Evolutionary conservation across 2,329 filamentous ascomycete genomes (phyloP).

Genomic region (Alternaria sp.): DNA sequence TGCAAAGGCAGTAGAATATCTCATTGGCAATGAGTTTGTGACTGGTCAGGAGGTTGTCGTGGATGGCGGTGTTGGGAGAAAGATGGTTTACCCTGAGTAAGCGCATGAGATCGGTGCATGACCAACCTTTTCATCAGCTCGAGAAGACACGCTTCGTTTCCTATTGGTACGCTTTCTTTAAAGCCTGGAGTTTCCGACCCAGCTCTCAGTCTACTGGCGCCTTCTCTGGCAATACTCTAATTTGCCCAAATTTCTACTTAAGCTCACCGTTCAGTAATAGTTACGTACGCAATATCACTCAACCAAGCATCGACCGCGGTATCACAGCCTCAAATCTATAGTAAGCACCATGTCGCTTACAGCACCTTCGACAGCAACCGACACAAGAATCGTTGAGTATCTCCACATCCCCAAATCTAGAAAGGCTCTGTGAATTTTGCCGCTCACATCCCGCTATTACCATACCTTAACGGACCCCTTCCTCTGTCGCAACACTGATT

Average conservation of each 20-base stretch:
- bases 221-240: not conserved
- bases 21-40: slow-evolving; percentile 53
- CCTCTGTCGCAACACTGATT: not conserved
- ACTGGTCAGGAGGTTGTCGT: slow-evolving; percentile 58
- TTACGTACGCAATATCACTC: not conserved
- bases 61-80: slow-evolving; percentile 58
- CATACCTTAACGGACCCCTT: not conserved
- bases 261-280: too few species aligned
- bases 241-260: too few species aligned
- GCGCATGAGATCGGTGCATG: not conserved
- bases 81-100: slow-evolving; percentile 55
- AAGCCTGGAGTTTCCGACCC: not conserved
- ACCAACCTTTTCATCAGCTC: not conserved
- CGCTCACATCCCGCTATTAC: not conserved
- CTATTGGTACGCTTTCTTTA: too few species aligned
- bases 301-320: not conserved
- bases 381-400: not conserved
- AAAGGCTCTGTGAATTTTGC: not conserved
- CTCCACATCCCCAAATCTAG: not conserved
- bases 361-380: not conserved
- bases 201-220: not conserved
- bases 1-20: slow-evolving; percentile 53
- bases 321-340: not conserved
- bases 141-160: not conserved
- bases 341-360: not conserved